Conservation (phyloP, 495 filamentous ascomycete genomes). For the Xylaria telfairii region DNA sequence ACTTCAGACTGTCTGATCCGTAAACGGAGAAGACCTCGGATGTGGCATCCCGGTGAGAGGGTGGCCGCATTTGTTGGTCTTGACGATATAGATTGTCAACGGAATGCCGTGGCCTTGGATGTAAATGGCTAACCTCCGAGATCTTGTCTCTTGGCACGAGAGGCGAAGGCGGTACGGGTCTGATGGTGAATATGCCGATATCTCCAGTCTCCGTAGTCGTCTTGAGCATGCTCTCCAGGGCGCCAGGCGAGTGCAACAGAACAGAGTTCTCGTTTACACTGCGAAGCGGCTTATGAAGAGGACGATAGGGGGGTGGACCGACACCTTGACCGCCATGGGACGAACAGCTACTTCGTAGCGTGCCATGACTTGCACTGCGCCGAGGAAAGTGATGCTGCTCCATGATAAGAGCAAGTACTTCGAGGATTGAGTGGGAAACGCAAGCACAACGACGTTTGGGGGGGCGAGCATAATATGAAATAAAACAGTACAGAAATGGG, state of each 20-base stretch:
- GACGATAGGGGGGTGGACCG: slow-evolving; percentile 31
- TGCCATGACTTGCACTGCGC: slow-evolving; percentile 52
- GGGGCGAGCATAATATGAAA: slow-evolving; percentile 34
- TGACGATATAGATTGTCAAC: slow-evolving; percentile 42
- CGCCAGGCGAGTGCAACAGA: slow-evolving; percentile 50
- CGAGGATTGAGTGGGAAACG: slow-evolving; percentile 8
- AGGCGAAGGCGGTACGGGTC: slow-evolving; percentile 52
- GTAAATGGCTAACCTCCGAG: slow-evolving; percentile 37
- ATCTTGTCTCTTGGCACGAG: slow-evolving; percentile 28
- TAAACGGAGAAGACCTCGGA: slow-evolving; percentile 58
- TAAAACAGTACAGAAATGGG: slow-evolving; percentile 34
- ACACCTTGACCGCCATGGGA: slow-evolving; percentile 32
- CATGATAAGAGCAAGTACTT: slow-evolving; percentile 35
- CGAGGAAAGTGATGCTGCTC: slow-evolving; percentile 43
- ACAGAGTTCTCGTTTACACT: slow-evolving; percentile 45
- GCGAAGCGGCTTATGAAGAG: slow-evolving; percentile 44
- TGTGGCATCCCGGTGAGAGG: slow-evolving; percentile 50
- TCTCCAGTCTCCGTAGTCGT: slow-evolving; percentile 73
- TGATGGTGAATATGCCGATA: slow-evolving; percentile 66
- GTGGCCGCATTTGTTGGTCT: slow-evolving; percentile 42
- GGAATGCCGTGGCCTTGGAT: slow-evolving; percentile 33
- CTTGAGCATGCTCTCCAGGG: slow-evolving; percentile 68
- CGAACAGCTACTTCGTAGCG: slow-evolving; percentile 43
- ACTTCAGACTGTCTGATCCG: slow-evolving; percentile 51
- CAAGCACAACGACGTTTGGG: slow-evolving; percentile 10